A percentile compares a stretch with the other conserved stretches of the same genome.
phyloP scores from a whole-genome alignment of 2,329 filamentous ascomycete species.

The Exophiala xenobiotica region DNA sequence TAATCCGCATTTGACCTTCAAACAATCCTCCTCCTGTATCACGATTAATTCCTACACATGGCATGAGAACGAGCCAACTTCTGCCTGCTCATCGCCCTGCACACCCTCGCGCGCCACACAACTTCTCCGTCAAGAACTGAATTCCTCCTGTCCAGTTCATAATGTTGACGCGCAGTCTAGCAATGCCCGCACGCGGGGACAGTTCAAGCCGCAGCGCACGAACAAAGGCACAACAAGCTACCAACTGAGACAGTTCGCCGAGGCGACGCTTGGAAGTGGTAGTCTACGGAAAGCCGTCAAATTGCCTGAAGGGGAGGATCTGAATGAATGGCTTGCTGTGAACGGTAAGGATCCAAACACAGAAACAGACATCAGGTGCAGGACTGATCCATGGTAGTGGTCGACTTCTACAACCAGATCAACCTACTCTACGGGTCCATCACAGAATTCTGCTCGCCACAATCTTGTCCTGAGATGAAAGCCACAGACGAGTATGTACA shows the following conservation, averaged over 20 bases:
- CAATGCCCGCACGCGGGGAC: slow-evolving; percentile 82
- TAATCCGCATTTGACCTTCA: slow-evolving; percentile 33
- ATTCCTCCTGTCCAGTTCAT: slow-evolving; percentile 36
- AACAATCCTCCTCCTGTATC: slow-evolving; percentile 33
- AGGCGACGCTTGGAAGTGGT: slow-evolving; percentile 91
- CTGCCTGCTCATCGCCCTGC: slow-evolving; percentile 8
- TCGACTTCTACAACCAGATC: slow-evolving; percentile 99
- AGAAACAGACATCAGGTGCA: not conserved
- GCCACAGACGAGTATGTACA: slow-evolving; percentile 95
- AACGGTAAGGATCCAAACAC: slow-evolving; percentile 63
- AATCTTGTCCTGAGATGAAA: slow-evolving; percentile 98
- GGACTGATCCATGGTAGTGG: slow-evolving; percentile 63
- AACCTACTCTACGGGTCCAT: slow-evolving; percentile 98
- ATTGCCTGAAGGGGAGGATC: slow-evolving; percentile 92
- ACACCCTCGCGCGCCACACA: slow-evolving; percentile 32
- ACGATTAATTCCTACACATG: slow-evolving; percentile 32
- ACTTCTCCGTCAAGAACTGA: slow-evolving; percentile 37
- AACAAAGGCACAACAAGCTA: slow-evolving; percentile 87
- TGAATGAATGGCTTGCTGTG: slow-evolving; percentile 97
- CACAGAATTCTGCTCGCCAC: slow-evolving; percentile 97
- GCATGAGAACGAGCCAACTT: slow-evolving; percentile 26
- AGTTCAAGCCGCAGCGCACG: slow-evolving; percentile 83
- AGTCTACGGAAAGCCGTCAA: slow-evolving; percentile 95
- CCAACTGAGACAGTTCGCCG: slow-evolving; percentile 95
- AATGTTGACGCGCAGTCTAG: slow-evolving; percentile 52